Conservation (phyloP, 2,329 filamentous ascomycete species). For the Aspergillus fumigatiaffinis region DNA sequence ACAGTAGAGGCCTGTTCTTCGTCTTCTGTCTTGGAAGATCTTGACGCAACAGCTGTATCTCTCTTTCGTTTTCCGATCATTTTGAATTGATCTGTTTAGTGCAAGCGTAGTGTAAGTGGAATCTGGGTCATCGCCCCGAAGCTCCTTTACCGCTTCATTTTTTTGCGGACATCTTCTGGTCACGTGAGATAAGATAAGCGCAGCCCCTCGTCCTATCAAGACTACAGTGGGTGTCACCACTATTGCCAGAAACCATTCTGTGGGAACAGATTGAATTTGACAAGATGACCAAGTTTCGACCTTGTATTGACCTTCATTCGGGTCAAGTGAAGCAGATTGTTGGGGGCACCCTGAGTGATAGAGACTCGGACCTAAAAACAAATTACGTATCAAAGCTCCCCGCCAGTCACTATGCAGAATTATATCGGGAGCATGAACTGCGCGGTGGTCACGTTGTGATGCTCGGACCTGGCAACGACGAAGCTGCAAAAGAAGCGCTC, state of each 20-base stretch:
- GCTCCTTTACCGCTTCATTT: conserved; percentile 14
- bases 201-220: conserved; percentile 14
- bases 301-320: conserved; percentile 96
- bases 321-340: conserved; percentile 98
- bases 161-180: conserved; percentile 6
- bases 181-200: conserved; percentile 39
- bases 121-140: conserved; percentile 4
- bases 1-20: conserved; percentile 19
- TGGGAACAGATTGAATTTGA: conserved; percentile 4
- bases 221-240: conserved; percentile 13
- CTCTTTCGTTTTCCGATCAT: conserved; percentile 50
- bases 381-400: conserved; percentile 88
- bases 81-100: conserved; percentile 15
- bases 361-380: conserved; percentile 67
- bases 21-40: conserved; percentile 19
- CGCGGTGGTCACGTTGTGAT: conserved; percentile 91
- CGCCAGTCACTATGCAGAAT: conserved; percentile 71
- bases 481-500: conserved; percentile 73
- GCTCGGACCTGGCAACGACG: conserved; percentile 83
- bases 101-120: background rate
- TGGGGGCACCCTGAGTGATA: conserved; percentile 78
- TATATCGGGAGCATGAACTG: conserved; percentile 74
- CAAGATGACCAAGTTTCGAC: conserved; percentile 86
- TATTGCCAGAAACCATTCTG: conserved; percentile 3
- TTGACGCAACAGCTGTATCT: conserved; percentile 30